Percentiles rank a stretch among this genome's conserved stretches.
phyloP scores from a whole-genome alignment of 257 asterid species.

The Nicotiana noctiflora region DNA sequence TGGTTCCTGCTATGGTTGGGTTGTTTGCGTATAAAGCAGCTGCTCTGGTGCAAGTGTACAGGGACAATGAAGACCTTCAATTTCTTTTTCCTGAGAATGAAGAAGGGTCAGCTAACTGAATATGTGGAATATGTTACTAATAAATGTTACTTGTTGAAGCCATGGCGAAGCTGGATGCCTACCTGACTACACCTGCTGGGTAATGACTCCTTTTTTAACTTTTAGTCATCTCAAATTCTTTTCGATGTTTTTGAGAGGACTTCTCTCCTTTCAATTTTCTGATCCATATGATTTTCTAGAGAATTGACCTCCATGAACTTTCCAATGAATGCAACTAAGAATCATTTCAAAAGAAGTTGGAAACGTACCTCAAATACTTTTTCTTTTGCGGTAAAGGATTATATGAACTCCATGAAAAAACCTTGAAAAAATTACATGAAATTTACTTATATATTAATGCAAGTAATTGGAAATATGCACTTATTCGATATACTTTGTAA shows the following conservation, averaged over 20 bases:
- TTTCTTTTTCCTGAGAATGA: slow-evolving; percentile 61
- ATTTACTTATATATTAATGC: not conserved
- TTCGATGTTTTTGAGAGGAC: not conserved
- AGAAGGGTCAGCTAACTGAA: slow-evolving; percentile 35
- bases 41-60: slow-evolving; percentile 85
- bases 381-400: not conserved
- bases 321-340: not conserved
- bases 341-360: not conserved
- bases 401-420: not conserved
- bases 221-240: not conserved
- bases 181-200: not conserved
- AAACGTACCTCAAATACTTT: not conserved
- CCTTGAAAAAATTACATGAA: not conserved
- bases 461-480: not conserved
- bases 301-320: not conserved
- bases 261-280: not conserved
- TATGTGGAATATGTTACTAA: not conserved
- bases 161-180: slow-evolving; percentile 6
- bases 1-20: slow-evolving; percentile 85
- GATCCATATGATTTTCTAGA: not conserved
- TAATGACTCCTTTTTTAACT: not conserved
- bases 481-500: not conserved
- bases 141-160: slow-evolving; percentile 6
- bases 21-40: slow-evolving; percentile 97
- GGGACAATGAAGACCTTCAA: slow-evolving; percentile 89